Evolutionary conservation across 1,284 basidiomycete genomes (phyloP), one percentile per base, ranked within the genome.

Genomic region (Vanrija humicola): DNA sequence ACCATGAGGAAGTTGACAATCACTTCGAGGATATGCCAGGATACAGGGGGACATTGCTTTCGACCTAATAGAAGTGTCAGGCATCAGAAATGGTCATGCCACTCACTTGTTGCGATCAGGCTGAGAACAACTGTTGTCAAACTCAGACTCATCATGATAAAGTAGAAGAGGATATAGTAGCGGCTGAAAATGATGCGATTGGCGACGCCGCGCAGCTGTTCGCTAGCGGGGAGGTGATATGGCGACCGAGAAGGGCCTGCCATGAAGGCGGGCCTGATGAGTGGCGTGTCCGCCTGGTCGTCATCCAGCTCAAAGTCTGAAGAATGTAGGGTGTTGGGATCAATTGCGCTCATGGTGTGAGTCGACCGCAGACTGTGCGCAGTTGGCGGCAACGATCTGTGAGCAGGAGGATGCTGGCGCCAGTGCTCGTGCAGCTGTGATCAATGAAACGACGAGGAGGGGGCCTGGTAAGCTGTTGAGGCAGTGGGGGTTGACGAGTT

Each of bases 1-100:
- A 97, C 95, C 93, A 97, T 95, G 8, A 90, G 82, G 0, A 82
- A 80, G 69, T 97, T 97, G 73, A 97, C 84, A 69, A 96, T 85
- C 47, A 96, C 79, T 74, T 97, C 93, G 63, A 97, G 81, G 34
- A 95, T 79, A 73, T 92, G 95, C 80, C 96, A 96, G 3, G 89
- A 78, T 2, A 74, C 49, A 0, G 75, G 74, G 2, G 78, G 78
- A 43, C 79, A 79, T 43, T 74, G 48, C 6, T 59, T 47, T 5
- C 58, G 55, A 48, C 69, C 70, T 70, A 42, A 6, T 5, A 40
- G 10, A 10, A 18, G n/a, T 26, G 18, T 50, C 6, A 19, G 29
- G 6, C 2, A 21, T 18, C 39, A 46, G 52, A 9, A 14, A 10
- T 19, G 9, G 38, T 0, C 9, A 16, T 19, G 16, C 16, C 16